Evolutionary conservation across 1,139 yeast genomes (phyloP), one percentile per base, ranked within the genome.

Genomic region (Diutina pseudorugosa): DNA sequence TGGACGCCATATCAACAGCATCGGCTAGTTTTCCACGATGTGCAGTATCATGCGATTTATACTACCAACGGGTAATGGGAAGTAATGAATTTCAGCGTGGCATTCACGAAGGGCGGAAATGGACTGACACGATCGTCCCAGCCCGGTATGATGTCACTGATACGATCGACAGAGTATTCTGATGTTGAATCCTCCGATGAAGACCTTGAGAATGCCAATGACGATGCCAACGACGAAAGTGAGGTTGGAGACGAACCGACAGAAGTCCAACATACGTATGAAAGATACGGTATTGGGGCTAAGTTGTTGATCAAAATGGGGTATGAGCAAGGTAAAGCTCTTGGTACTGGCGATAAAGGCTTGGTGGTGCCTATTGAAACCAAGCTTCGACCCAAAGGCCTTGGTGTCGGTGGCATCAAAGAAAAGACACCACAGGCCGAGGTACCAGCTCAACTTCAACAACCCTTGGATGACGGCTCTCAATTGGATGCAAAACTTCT

Each of bases 271-370:
- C 14, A 43, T 1, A 23, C 40, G 16, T 43, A 25, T 18, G 23
- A 56, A 21, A 61, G 62, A 53, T 91, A 90, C 61, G 98, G 98
- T 9, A 79, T 89, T 49, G 98, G 98, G 41, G 96, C 96, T 2
- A 70, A 77, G 52, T 70, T 93, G 52, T 66, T 93, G 72, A 74
- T 81, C 61, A 77, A 82, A 59, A 91, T 93, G 98, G 98, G 98
- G 0, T 91, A 89, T 64, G 74, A 75, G 16, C 78, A 78, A 47
- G 98, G 98, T 0, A 72, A 77, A 57, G 98, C 98, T 0, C 74
- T 93, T 21, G 98, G 98, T 0, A 67, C 70, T 4, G 67, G 73
- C 21, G 81, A 83, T 1, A 75, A 75, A 52, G 98, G 98, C 44
- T 88, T 89, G 1, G 76, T 78, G 0, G 78, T 77, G 19, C 98